Percentiles rank a stretch among this genome's conserved stretches.
These are phyloP conservation scores for Symmetrospora coprosmae DNA, from an alignment of 768 basidiomycete species.

Conservation along the genomic window DNA sequence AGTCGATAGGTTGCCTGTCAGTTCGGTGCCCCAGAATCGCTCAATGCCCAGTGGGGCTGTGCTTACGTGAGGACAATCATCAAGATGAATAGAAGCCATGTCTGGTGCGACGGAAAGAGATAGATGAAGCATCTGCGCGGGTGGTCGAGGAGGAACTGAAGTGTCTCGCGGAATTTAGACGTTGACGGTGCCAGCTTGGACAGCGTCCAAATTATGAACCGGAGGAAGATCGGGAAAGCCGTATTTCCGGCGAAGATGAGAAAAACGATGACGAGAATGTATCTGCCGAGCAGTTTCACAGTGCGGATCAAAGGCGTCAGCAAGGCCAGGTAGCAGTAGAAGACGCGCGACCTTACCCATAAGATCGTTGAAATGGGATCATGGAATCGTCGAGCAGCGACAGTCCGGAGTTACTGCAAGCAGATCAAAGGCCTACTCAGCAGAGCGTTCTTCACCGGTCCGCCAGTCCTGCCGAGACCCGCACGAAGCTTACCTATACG, in stretches of 20 bases:
- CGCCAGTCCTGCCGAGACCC: too few relatives aligned
- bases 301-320: slow-evolving; percentile 13
- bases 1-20: not conserved
- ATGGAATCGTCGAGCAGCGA: slow-evolving; percentile 65
- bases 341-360: slow-evolving; percentile 34
- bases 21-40: too few relatives aligned
- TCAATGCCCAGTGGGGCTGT: too few relatives aligned
- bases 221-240: slow-evolving; percentile 49
- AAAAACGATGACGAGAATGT: slow-evolving; percentile 48
- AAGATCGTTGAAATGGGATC: slow-evolving; percentile 61
- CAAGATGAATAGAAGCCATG: slow-evolving; percentile 23
- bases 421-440: not conserved
- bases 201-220: slow-evolving; percentile 64
- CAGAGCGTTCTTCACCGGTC: too few relatives aligned
- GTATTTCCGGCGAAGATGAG: slow-evolving; percentile 86
- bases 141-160: slow-evolving; percentile 85
- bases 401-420: slow-evolving; percentile 61
- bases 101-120: slow-evolving; percentile 26
- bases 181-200: slow-evolving; percentile 48
- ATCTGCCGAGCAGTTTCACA: too few relatives aligned
- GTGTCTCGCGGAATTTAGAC: slow-evolving; percentile 59
- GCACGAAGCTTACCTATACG: slow-evolving; percentile 42
- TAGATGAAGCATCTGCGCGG: slow-evolving; percentile 48
- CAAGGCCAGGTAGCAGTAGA: not conserved
- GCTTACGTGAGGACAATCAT: slow-evolving; percentile 23